Percentiles rank a stretch among this genome's conserved stretches.
These are phyloP conservation scores for Globisporangium cylindrosporum DNA, from an alignment of 352 stramenopile genomes.

Conservation along the genomic window DNA sequence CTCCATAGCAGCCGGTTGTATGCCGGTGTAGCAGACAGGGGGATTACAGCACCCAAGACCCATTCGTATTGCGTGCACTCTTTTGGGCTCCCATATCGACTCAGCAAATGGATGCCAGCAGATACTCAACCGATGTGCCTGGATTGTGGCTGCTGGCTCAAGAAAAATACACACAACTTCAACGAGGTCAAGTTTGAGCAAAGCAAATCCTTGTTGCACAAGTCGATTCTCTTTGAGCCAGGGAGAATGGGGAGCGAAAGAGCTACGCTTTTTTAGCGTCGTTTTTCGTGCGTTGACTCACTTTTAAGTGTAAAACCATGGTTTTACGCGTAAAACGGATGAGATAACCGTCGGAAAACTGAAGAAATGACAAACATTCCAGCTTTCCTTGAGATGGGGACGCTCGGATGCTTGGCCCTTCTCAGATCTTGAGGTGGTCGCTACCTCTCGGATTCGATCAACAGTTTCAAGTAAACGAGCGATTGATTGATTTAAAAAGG, in stretches of 20 bases:
- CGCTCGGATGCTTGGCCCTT: no score
- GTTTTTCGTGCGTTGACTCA: not conserved
- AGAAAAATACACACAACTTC: not conserved
- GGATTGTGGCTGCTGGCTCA: not conserved
- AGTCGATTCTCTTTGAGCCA: not conserved
- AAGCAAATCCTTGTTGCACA: not conserved
- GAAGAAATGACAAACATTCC: not conserved
- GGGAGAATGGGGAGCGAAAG: not conserved
- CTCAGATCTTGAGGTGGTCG: no score
- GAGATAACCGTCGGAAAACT: not conserved
- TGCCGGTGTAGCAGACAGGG: not conserved
- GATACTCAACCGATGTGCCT: not conserved
- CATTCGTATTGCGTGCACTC: not conserved
- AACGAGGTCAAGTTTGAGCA: not conserved
- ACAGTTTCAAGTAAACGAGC: no score
- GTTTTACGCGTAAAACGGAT: not conserved
- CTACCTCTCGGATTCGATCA: no score
- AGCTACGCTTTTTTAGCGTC: not conserved
- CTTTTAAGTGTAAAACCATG: not conserved
- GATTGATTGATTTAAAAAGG: no score
- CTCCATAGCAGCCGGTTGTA: not conserved
- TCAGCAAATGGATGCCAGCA: not conserved
- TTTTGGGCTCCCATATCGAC: not conserved
- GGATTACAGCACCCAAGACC: no score
- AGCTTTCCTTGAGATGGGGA: no score